Evolutionary conservation across 2,329 filamentous ascomycete species (phyloP).

Genomic region (Whalleya microplaca): DNA sequence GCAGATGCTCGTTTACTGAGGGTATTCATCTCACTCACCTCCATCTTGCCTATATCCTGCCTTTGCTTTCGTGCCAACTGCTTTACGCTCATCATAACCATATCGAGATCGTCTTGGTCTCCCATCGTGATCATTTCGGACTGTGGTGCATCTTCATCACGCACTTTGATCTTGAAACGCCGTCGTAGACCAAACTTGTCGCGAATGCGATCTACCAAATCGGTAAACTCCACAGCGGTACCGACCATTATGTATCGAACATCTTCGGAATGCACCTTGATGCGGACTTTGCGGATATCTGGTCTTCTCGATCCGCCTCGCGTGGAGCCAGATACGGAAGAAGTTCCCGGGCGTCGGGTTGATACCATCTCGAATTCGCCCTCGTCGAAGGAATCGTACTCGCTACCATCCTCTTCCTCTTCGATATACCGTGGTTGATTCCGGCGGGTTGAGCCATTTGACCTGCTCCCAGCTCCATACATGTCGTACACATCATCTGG

Average conservation of each 20-base stretch:
- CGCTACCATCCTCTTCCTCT: conserved; percentile 77
- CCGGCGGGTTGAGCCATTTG: conserved; percentile 46
- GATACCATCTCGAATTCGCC: conserved; percentile 81
- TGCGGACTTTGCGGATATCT: conserved; percentile 77
- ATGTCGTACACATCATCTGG: conserved; percentile 72
- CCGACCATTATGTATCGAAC: conserved; percentile 91
- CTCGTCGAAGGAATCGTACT: conserved; percentile 75
- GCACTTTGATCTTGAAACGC: conserved; percentile 86
- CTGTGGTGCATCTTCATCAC: conserved; percentile 74
- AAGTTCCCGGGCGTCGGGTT: conserved; percentile 50
- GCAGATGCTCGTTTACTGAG: neutral
- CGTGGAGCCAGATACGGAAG: conserved; percentile 53
- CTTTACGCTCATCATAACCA: conserved; percentile 75
- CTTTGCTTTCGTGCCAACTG: conserved; percentile 72
- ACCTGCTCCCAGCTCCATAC: conserved; percentile 51
- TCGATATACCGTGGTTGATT: conserved; percentile 69
- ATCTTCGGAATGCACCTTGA: conserved; percentile 92
- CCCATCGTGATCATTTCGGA: conserved; percentile 97
- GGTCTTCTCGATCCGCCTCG: conserved; percentile 62
- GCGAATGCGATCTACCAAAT: conserved; percentile 77
- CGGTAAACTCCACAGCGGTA: conserved; percentile 71
- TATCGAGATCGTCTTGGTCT: conserved; percentile 93
- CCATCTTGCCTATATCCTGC: conserved; percentile 88
- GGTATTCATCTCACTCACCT: conserved; percentile 64
- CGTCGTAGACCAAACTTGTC: conserved; percentile 82